Evolutionary conservation across 176 grass and related monocot species (phyloP), one percentile per base, ranked within the genome.

Genomic region (Avena atlantica): DNA sequence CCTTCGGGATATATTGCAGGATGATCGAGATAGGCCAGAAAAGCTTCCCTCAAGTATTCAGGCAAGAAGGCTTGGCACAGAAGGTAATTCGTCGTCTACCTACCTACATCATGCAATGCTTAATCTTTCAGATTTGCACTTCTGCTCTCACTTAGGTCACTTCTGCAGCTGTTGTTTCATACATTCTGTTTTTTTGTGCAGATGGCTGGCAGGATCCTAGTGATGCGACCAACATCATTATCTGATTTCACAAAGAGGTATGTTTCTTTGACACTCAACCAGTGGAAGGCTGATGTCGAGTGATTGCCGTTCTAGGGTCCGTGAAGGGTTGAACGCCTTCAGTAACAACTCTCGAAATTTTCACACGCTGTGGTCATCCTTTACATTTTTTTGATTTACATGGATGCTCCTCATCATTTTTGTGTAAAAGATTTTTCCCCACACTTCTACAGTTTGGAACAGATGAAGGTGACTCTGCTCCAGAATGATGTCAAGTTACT

Each of bases 141-240:
- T 78, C 14, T 78, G 40, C 70, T 75, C 23, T n/a, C 40, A 70
- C 16, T 21, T 58, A 56, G 42, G 12, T 1, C 9, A 56, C 34
- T 83, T 73, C 53, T 42, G n/a, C 61, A n/a, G 44, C 47, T 83
- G 45, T 70, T 74, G 24, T 88, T 82, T 83, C 44, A 37, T 57
- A 49, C 25, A 53, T 20, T 87, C 69, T 66, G 15, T 77, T 82
- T 83, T 55, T 86, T 25, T 31, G 10, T 91, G 17, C 68, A 99
- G 97, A 96, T 99, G 94, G 94, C 97, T 94, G 94, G 94, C 70
- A 91, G 94, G 78, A 96, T 99, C 82, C 85, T 99, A 91, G 90
- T 94, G 13, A 71, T 81, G 61, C 86, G 92, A 70, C 97, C 90
- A 70, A 64, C 92, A 87, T 93, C 92, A 80, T 57, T 99, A 81